These are phyloP conservation scores for Fusarium longipes DNA, from an alignment of 2,329 filamentous ascomycete species.

Conservation along the genomic window DNA sequence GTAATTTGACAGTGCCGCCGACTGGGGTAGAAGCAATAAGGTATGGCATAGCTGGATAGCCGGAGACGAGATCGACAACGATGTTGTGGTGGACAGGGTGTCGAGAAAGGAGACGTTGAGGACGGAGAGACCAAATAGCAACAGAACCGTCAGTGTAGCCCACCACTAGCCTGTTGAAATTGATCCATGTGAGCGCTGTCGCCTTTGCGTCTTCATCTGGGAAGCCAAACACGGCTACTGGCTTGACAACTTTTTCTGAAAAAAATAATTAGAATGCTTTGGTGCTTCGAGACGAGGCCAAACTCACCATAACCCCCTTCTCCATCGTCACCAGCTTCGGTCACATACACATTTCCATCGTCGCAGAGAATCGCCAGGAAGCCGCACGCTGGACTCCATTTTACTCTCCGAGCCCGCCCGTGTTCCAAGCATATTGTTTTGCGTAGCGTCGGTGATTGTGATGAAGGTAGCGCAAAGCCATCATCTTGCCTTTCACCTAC, in stretches of 20 bases:
- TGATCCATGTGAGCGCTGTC: slow-evolving; percentile 66
- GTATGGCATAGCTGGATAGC: slow-evolving; percentile 67
- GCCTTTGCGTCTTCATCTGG: slow-evolving; percentile 61
- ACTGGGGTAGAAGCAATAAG: slow-evolving; percentile 66
- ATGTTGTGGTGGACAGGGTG: slow-evolving; percentile 65
- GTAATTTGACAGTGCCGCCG: slow-evolving; percentile 63
- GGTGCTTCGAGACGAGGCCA: background rate
- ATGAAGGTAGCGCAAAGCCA: slow-evolving; percentile 52
- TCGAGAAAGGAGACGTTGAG: slow-evolving; percentile 61
- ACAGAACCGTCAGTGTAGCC: slow-evolving; percentile 69
- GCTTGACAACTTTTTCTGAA: slow-evolving; percentile 58
- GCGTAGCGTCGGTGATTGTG: slow-evolving; percentile 52
- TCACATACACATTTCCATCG: slow-evolving; percentile 63
- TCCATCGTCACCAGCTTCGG: slow-evolving; percentile 54
- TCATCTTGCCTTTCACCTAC: slow-evolving; percentile 46
- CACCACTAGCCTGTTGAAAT: slow-evolving; percentile 64
- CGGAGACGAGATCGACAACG: slow-evolving; percentile 66
- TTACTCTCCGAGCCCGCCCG: slow-evolving; percentile 62
- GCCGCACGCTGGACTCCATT: slow-evolving; percentile 64
- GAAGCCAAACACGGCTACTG: slow-evolving; percentile 59
- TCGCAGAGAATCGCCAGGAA: slow-evolving; percentile 62
- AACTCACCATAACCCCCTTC: slow-evolving; percentile 56
- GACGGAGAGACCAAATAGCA: slow-evolving; percentile 66
- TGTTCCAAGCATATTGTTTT: slow-evolving; percentile 61
- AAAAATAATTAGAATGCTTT: slow-evolving; percentile 39